A percentile compares a stretch with the other conserved stretches of the same genome.
Evolutionary conservation across 1,284 basidiomycete species (phyloP).

Genomic region (Pyrrhoderma noxium): DNA sequence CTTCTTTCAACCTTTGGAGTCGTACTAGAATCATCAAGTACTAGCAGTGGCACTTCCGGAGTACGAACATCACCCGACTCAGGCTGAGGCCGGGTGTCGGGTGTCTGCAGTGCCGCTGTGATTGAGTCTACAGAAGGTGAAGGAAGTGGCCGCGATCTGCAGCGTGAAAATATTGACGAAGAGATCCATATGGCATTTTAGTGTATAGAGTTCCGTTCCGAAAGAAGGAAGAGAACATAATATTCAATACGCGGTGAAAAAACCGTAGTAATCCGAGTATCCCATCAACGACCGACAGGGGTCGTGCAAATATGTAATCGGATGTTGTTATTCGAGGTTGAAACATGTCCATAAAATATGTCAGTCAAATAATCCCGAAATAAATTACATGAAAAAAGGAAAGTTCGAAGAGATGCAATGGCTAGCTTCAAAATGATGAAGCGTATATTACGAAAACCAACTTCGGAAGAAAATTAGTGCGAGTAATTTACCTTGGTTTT

Average conservation of each 20-base stretch:
- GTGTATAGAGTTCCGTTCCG: not conserved
- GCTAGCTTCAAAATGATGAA: constrained; percentile 14
- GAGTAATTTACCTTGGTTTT: constrained; percentile 34
- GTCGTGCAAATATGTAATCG: constrained; percentile 1
- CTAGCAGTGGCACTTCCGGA: constrained; percentile 2
- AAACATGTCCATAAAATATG: constrained; percentile 3
- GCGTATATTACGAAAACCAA: not conserved
- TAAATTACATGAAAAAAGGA: constrained; percentile 1
- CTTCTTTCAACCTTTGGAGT: constrained; percentile 10
- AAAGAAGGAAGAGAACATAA: constrained; percentile 1
- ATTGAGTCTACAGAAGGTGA: constrained; percentile 14
- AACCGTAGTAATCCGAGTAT: not conserved
- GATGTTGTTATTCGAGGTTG: not conserved
- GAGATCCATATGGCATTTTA: not conserved
- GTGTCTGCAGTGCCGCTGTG: constrained; percentile 10
- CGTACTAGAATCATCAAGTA: constrained; percentile 6
- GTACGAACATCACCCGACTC: not conserved
- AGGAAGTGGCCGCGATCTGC: constrained; percentile 8
- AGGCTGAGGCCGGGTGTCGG: not conserved
- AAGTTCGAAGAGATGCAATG: constrained; percentile 14
- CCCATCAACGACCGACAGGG: not conserved
- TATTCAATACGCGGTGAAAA: not conserved
- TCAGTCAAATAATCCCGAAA: constrained; percentile 4
- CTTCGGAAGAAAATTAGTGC: not conserved
- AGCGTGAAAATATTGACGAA: not conserved